phyloP scores from a whole-genome alignment of 495 filamentous ascomycete species.

The Xanthoparmelia taractica region DNA sequence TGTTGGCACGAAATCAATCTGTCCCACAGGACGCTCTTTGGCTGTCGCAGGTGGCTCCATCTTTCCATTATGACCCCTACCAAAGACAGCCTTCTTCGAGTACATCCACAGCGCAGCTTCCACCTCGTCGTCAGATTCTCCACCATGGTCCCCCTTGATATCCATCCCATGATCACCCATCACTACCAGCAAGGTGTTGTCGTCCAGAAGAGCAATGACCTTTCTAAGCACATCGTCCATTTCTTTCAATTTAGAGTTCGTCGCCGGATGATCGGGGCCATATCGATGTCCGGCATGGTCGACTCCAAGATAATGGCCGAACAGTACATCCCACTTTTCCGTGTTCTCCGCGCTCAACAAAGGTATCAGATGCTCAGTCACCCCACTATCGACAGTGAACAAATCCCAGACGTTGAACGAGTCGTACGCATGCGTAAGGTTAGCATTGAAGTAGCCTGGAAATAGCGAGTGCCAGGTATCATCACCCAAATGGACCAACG shows the following conservation, averaged over 20 bases:
- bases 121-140: slow-evolving; percentile 90
- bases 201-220: slow-evolving; percentile 65
- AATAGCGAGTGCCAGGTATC: slow-evolving; percentile 94
- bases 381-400: slow-evolving; percentile 93
- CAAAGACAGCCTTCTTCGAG: slow-evolving; percentile 75
- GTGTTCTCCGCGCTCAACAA: slow-evolving; percentile 56
- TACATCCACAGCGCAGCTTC: slow-evolving; percentile 98
- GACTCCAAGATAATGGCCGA: slow-evolving; percentile 90
- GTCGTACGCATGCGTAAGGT: slow-evolving; percentile 80
- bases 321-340: slow-evolving; percentile 78
- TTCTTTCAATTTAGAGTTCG: slow-evolving; percentile 81
- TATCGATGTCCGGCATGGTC: slow-evolving; percentile 97
- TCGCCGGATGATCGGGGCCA: slow-evolving; percentile 85
- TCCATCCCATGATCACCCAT: slow-evolving; percentile 99
- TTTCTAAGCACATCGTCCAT: slow-evolving; percentile 77
- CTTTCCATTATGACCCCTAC: slow-evolving; percentile 57
- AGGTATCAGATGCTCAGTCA: slow-evolving; percentile 86
- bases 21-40: slow-evolving; percentile 73
- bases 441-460: slow-evolving; percentile 79
- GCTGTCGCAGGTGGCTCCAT: slow-evolving; percentile 61
- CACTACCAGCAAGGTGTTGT: slow-evolving; percentile 80
- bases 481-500: slow-evolving; percentile 85
- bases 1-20: slow-evolving; percentile 94
- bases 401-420: slow-evolving; percentile 98
- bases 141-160: slow-evolving; percentile 90